Evolutionary conservation across 441 rosid genomes (phyloP).

Genomic region (Euphorbia corollata): DNA sequence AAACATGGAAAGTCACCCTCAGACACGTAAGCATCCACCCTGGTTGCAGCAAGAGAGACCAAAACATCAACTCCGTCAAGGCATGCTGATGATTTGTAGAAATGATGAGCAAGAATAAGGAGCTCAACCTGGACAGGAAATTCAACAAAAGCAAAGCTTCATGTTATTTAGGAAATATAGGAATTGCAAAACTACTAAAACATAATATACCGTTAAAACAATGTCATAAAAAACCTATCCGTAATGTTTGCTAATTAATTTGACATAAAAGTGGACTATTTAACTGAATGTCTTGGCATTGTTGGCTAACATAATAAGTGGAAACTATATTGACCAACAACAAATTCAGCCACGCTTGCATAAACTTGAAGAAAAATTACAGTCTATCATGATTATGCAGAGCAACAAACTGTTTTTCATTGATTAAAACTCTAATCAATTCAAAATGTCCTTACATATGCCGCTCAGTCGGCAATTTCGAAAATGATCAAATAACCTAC

Average conservation of each 20-base stretch:
- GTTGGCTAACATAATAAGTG: not conserved
- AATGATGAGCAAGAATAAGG: conserved; percentile 92
- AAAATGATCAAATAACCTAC: not conserved
- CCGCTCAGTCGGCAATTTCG: not conserved
- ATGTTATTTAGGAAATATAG: not conserved
- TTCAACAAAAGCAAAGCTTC: conserved; percentile 14
- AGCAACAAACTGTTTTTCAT: not conserved
- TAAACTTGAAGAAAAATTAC: not conserved
- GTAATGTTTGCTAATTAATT: not conserved
- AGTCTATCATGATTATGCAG: not conserved
- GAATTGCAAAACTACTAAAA: not conserved
- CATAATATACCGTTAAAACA: not conserved
- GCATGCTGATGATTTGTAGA: conserved; percentile 96
- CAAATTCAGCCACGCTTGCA: not conserved
- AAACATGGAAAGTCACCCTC: conserved; percentile 95
- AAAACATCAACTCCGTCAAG: conserved; percentile 99
- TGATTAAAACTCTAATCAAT: not conserved
- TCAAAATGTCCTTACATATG: not conserved
- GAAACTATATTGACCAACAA: not conserved
- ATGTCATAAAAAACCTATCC: not conserved
- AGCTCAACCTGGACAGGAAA: conserved; percentile 72
- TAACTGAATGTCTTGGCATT: not conserved
- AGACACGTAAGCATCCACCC: conserved; percentile 85
- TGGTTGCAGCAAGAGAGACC: conserved; percentile 92
- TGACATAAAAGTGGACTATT: not conserved